phyloP scores from a whole-genome alignment of 2,329 filamentous ascomycete genomes.

The Pseudogymnoascus sp. region DNA sequence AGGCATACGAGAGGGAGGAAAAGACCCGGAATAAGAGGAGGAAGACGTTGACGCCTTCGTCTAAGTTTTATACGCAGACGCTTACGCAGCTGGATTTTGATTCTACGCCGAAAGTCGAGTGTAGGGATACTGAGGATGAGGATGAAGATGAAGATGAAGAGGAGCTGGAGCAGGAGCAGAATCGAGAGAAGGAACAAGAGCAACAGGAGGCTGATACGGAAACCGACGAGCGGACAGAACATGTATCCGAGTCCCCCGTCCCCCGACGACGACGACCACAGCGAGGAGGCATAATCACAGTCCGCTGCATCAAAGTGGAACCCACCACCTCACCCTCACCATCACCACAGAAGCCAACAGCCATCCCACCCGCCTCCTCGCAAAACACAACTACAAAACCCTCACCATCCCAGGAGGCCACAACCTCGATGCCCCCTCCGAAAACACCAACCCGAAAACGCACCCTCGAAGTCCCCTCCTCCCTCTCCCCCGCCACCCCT shows the following conservation, averaged over 20 bases:
- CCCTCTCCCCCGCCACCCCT: neutral
- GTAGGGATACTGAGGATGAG: constrained; percentile 3
- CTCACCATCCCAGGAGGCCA: neutral
- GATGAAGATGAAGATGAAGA: neutral
- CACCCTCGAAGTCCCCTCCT: neutral
- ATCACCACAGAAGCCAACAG: neutral
- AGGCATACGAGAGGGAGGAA: constrained; percentile 6
- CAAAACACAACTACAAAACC: neutral
- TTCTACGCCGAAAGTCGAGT: neutral
- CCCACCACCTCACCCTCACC: neutral
- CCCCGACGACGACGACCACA: neutral
- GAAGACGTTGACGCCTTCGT: neutral
- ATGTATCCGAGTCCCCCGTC: neutral
- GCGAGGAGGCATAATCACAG: constrained; percentile 1
- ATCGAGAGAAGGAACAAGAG: neutral
- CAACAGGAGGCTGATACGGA: neutral
- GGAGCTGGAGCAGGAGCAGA: too few relatives aligned
- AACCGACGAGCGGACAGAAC: neutral
- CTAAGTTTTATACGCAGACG: constrained; percentile 49
- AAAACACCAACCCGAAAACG: neutral
- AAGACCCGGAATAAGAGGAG: neutral
- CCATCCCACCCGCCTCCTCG: neutral
- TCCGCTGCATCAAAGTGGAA: constrained; percentile 2
- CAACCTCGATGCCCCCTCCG: neutral
- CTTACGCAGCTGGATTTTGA: constrained; percentile 51